Percentiles rank a stretch among this genome's conserved stretches.
These are phyloP conservation scores for Heterobasidion occidentale DNA, from an alignment of 1,284 basidiomycete species.

Conservation along the genomic window DNA sequence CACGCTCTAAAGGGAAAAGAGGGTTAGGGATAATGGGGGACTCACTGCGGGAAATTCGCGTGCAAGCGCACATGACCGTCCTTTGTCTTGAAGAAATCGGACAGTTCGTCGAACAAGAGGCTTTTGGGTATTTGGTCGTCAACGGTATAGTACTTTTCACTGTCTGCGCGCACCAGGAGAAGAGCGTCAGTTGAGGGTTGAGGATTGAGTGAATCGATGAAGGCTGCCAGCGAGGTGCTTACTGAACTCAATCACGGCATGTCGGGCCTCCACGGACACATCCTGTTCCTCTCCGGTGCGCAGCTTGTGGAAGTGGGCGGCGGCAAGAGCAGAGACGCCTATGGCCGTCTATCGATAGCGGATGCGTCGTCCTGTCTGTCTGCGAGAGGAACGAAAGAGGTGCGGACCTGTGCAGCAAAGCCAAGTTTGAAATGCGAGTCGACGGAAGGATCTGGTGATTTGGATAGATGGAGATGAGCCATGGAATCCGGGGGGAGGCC, in stretches of 20 bases:
- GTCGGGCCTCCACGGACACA: conserved; percentile 45
- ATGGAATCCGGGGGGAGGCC: conserved; percentile 29
- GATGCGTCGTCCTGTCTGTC: neutral
- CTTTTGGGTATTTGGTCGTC: conserved; percentile 28
- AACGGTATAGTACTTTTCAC: conserved; percentile 41
- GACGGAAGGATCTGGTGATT: conserved; percentile 32
- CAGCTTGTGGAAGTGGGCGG: conserved; percentile 41
- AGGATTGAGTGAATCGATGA: neutral
- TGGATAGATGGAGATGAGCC: conserved; percentile 26
- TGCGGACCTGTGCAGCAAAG: conserved; percentile 39
- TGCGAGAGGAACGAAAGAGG: neutral
- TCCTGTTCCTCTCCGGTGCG: conserved; percentile 38
- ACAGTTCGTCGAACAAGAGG: conserved; percentile 40
- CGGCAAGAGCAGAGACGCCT: conserved; percentile 45
- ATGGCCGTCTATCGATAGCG: conserved; percentile 33
- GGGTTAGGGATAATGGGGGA: neutral
- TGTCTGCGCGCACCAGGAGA: conserved; percentile 25
- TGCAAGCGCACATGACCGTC: conserved; percentile 49
- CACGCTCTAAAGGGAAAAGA: neutral
- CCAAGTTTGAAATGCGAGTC: conserved; percentile 45
- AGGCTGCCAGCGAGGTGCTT: conserved; percentile 15
- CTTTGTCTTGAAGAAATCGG: conserved; percentile 47
- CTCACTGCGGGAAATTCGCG: conserved; percentile 60
- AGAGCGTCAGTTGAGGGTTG: neutral
- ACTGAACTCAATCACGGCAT: conserved; percentile 54